These are phyloP conservation scores for Immersiella caudata DNA, from an alignment of 495 filamentous ascomycete genomes.

Conservation along the genomic window DNA sequence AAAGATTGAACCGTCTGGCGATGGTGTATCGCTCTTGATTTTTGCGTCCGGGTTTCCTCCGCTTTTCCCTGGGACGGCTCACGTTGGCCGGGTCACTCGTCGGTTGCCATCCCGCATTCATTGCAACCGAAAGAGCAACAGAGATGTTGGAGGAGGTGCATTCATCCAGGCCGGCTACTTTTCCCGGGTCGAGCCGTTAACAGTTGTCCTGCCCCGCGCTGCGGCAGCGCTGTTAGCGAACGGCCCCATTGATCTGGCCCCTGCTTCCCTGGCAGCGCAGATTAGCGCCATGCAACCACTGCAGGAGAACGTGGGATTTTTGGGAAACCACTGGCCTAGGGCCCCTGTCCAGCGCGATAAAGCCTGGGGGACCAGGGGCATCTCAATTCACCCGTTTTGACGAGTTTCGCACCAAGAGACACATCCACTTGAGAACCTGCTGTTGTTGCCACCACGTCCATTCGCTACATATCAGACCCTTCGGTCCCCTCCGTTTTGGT, in stretches of 20 bases:
- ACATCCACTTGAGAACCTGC: conserved; percentile 21
- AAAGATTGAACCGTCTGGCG: conserved; percentile 16
- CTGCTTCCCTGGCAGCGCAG: conserved; percentile 20
- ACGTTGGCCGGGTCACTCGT: neutral
- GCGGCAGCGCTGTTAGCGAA: conserved; percentile 21
- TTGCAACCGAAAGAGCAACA: conserved; percentile 9
- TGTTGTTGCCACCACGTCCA: conserved; percentile 28
- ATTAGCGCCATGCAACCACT: conserved; percentile 32
- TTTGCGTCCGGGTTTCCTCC: neutral
- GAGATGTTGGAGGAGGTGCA: conserved; percentile 8
- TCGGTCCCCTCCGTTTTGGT: conserved; percentile 10
- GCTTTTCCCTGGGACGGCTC: conserved; percentile 16
- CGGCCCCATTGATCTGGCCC: conserved; percentile 22
- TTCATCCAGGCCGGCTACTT: conserved; percentile 23
- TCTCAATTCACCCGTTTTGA: conserved; percentile 37
- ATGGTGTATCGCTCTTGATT: conserved; percentile 8
- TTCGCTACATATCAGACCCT: conserved; percentile 27
- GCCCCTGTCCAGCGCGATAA: conserved; percentile 26
- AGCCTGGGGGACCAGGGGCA: conserved; percentile 23
- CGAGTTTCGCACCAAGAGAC: conserved; percentile 35
- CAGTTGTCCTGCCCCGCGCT: neutral
- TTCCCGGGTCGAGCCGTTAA: conserved; percentile 24
- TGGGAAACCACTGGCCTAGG: conserved; percentile 20
- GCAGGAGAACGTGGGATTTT: conserved; percentile 19
- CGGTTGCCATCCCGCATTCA: conserved; percentile 17